A percentile compares a stretch with the other conserved stretches of the same genome.
phyloP scores from a whole-genome alignment of 2,329 filamentous ascomycete species.

The Beauveria caledonica region DNA sequence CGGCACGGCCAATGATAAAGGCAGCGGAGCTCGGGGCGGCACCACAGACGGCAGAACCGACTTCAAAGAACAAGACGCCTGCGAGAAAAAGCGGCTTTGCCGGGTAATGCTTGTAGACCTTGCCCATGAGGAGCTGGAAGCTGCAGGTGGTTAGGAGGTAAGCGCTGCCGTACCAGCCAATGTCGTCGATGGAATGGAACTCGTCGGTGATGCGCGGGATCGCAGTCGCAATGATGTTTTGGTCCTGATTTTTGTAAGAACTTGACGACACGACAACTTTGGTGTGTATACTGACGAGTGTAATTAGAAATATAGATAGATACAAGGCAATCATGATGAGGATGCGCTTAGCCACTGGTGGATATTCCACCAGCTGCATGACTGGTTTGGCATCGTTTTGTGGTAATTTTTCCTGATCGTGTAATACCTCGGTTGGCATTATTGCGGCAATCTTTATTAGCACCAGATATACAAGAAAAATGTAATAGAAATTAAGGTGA shows the following conservation, averaged over 20 bases:
- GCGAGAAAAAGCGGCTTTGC: slow-evolving; percentile 29
- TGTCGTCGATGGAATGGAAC: slow-evolving; percentile 31
- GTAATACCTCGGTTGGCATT: not conserved
- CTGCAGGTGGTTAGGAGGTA: slow-evolving; percentile 41
- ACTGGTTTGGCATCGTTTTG: not conserved
- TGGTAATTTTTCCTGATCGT: not conserved
- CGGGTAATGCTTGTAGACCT: slow-evolving; percentile 43
- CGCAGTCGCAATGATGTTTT: slow-evolving; percentile 31
- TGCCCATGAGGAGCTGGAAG: slow-evolving; percentile 40
- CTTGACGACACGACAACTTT: not conserved
- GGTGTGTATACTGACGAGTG: slow-evolving; percentile 21
- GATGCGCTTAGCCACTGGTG: not conserved
- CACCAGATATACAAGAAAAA: not conserved
- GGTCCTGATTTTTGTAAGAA: slow-evolving; percentile 18
- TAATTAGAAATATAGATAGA: slow-evolving; percentile 37
- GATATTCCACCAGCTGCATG: not conserved
- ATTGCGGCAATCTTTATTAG: no score
- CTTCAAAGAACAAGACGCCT: slow-evolving; percentile 27
- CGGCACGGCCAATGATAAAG: slow-evolving; percentile 15
- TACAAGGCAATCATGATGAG: not conserved
- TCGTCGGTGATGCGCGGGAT: slow-evolving; percentile 27
- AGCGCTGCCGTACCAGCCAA: slow-evolving; percentile 37
- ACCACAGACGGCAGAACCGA: slow-evolving; percentile 28
- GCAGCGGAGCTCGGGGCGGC: slow-evolving; percentile 12
- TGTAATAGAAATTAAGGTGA: no score